Percentiles rank a stretch among this genome's conserved stretches.
These are phyloP conservation scores for Fusarium subtropicale DNA, from an alignment of 2,329 filamentous ascomycete species.

Conservation along the genomic window DNA sequence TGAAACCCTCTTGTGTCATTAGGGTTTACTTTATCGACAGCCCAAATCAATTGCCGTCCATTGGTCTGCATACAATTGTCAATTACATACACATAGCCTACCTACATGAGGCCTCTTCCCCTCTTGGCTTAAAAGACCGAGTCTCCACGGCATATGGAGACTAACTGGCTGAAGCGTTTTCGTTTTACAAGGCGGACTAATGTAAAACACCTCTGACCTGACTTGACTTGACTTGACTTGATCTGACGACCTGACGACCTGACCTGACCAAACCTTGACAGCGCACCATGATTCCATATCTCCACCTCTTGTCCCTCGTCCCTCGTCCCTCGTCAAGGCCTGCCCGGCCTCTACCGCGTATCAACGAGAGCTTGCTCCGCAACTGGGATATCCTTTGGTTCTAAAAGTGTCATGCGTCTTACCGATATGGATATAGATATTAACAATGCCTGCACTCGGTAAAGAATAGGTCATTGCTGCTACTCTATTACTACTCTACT, in stretches of 20 bases:
- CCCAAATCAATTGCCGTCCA: background rate
- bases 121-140: slow-evolving; percentile 6
- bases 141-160: slow-evolving; percentile 6
- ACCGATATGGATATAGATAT: slow-evolving; percentile 1
- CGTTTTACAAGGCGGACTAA: slow-evolving; percentile 4
- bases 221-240: background rate
- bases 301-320: slow-evolving; percentile 11
- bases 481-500: background rate
- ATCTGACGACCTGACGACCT: no score
- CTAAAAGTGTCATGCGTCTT: slow-evolving; percentile 20
- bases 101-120: slow-evolving; percentile 1
- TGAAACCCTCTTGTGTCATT: background rate
- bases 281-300: slow-evolving; percentile 22
- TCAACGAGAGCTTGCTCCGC: slow-evolving; percentile 4
- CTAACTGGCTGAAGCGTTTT: background rate
- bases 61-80: background rate
- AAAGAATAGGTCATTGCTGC: background rate
- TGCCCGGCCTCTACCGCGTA: background rate
- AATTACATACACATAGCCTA: background rate
- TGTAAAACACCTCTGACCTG: slow-evolving; percentile 1
- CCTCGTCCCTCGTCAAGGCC: slow-evolving; percentile 9
- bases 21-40: background rate
- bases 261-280: slow-evolving; percentile 19
- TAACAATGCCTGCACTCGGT: background rate
- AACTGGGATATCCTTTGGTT: slow-evolving; percentile 31